Conservation (phyloP, 1,284 basidiomycete genomes). For the Melampsora americana region DNA sequence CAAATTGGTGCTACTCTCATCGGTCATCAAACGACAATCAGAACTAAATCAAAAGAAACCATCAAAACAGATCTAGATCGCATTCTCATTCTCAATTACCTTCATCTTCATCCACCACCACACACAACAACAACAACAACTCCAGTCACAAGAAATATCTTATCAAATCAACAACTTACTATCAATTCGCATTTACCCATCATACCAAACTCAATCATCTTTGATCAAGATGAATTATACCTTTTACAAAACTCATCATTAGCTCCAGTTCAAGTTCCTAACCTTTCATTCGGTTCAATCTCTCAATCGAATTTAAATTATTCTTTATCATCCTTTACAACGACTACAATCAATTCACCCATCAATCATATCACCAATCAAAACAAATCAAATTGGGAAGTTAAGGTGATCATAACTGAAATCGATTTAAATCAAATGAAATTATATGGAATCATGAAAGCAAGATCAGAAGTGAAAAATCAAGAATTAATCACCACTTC, state of each 20-base stretch:
- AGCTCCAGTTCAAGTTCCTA: neutral
- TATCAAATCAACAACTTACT: neutral
- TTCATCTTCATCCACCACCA: neutral
- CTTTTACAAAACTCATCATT: conserved; percentile 1
- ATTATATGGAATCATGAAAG: conserved; percentile 19
- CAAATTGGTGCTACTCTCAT: too few relatives aligned
- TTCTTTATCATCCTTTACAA: too few relatives aligned
- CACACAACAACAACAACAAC: neutral
- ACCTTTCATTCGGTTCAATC: conserved; percentile 15
- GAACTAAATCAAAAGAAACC: too few relatives aligned
- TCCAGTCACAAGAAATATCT: neutral
- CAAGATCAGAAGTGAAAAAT: neutral
- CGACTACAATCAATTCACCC: neutral
- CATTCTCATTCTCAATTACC: too few relatives aligned
- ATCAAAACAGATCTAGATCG: too few relatives aligned
- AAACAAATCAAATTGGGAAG: conserved; percentile 10
- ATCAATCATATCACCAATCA: neutral
- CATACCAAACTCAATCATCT: neutral
- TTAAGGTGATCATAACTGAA: conserved; percentile 30
- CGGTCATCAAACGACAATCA: too few relatives aligned
- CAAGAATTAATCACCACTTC: conserved; percentile 12
- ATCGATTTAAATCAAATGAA: neutral
- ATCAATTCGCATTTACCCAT: neutral
- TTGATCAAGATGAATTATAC: neutral
- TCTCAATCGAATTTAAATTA: too few relatives aligned